phyloP scores from a whole-genome alignment of 495 filamentous ascomycete species.

The Aspergillus haitiensis region DNA sequence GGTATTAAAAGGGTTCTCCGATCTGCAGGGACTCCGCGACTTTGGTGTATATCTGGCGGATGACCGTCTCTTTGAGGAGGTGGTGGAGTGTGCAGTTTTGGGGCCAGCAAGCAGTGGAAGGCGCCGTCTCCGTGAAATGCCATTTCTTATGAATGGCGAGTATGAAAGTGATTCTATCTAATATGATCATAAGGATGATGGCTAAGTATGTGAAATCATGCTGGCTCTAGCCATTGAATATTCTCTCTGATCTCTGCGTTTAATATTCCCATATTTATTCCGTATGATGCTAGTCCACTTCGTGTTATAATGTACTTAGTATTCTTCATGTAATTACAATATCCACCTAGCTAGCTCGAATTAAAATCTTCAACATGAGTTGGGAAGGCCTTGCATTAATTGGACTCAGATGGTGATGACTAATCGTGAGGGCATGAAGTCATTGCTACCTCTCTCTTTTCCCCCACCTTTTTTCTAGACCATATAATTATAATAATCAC shows the following conservation, averaged over 20 bases:
- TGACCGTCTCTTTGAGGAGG: conserved; percentile 21
- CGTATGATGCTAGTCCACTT: too few species aligned
- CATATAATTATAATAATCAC: background rate
- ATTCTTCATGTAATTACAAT: too few species aligned
- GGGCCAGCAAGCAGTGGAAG: conserved; percentile 7
- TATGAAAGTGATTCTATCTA: background rate
- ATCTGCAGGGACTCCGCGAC: conserved; percentile 22
- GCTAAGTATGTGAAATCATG: too few species aligned
- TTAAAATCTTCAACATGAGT: too few species aligned
- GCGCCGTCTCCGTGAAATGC: background rate
- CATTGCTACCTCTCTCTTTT: conserved; percentile 3
- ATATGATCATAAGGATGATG: background rate
- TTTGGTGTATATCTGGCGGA: conserved; percentile 24
- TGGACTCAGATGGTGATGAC: conserved; percentile 1
- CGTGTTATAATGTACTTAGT: too few species aligned
- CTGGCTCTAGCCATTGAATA: too few species aligned
- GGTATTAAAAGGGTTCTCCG: conserved; percentile 20
- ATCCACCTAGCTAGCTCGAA: too few species aligned
- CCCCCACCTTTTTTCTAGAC: background rate
- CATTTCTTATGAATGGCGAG: conserved; percentile 2
- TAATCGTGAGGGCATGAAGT: conserved; percentile 15
- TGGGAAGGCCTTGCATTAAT: background rate
- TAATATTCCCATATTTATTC: too few species aligned
- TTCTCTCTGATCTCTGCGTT: too few species aligned
- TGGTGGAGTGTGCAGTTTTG: conserved; percentile 20